Conservation (phyloP, 2,329 filamentous ascomycete genomes). For the Diaporthe sp. region DNA sequence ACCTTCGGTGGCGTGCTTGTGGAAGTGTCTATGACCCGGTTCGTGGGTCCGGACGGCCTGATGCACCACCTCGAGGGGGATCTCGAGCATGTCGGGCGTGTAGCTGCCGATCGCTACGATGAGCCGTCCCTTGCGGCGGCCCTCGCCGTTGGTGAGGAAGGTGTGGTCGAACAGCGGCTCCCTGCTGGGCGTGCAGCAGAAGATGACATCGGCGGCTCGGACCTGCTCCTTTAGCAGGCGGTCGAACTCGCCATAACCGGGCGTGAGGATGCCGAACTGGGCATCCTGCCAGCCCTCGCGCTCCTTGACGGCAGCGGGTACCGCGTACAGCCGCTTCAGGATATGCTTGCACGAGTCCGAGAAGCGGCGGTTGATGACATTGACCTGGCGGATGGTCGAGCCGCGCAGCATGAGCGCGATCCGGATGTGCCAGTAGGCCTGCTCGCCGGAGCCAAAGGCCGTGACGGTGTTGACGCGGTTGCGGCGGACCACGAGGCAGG, state of each 20-base stretch:
- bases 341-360: conserved; percentile 68
- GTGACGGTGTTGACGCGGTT: conserved; percentile 80
- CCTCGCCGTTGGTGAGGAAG: conserved; percentile 80
- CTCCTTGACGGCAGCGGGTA: conserved; percentile 60
- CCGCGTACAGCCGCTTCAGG: conserved; percentile 62
- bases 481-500: conserved; percentile 76
- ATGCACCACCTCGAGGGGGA: conserved; percentile 82
- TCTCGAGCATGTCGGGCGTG: conserved; percentile 82
- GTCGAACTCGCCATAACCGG: conserved; percentile 76
- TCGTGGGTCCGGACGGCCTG: conserved; percentile 68
- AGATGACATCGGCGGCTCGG: conserved; percentile 82
- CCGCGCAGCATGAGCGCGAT: conserved; percentile 83
- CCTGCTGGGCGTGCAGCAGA: conserved; percentile 87
- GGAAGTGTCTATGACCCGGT: conserved; percentile 69
- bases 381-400: conserved; percentile 80
- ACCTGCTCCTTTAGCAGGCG: conserved; percentile 80
- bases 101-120: conserved; percentile 81
- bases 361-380: conserved; percentile 85
- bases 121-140: conserved; percentile 77
- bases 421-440: conserved; percentile 95
- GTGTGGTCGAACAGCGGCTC: conserved; percentile 81
- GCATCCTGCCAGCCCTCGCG: conserved; percentile 74
- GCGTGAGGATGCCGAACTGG: conserved; percentile 79
- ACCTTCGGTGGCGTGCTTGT: conserved; percentile 75
- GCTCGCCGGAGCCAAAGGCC: conserved; percentile 89